Base-by-base conservation (phyloP, 2,329 filamentous ascomycete species). In the Fusarium compactum region DNA sequence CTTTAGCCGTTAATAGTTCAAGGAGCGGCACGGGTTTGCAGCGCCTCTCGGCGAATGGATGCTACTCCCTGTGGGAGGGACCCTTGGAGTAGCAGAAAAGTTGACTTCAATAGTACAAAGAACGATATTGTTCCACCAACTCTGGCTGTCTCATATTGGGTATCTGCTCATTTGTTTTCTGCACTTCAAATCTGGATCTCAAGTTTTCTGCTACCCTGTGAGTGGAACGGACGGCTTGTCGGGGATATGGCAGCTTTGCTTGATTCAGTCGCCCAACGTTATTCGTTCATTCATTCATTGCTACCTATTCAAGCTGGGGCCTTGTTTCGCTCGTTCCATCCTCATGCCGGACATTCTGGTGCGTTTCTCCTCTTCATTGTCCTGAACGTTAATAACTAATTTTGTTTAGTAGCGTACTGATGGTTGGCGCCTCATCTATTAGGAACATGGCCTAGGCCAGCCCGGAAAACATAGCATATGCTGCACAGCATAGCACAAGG, bases 21-120 rank as follows among this genome's bases (percentile, higher is more conserved):
- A 67, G 18, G 66, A 70, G 62, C 53, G 66, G 62, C 62, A 63
- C 62, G 48, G 52, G 58, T 63, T 67, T 58, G 40, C 45, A 46
- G 48, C 55, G 62, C 63, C 67, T 65, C 65, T 47, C 46, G 57
- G 55, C 67, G 53, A 70, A 74, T 67, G 65, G 69, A 67, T 64
- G 69, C 73, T 73, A 62, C 72, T 74, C 60, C 67, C 67, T 71
- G 63, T 65, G 69, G 59, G 65, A 70, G 65, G 70, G 18, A n/a
- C 9, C 22, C 22, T 34, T 27, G 48, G 32, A 30, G 24, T 52
- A 24, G 48, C 48, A 27, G 48, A 52, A 52, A 52, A 40, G 9
- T 40, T 27, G 48, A 52, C 48, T 52, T n/a, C n/a, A n/a, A 41
- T 16, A 41, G 14, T 8, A 27, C 9, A n/a, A 27, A 24, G 11